These are phyloP conservation scores for Gnomoniopsis sp. DNA, from an alignment of 2,329 filamentous ascomycete species.

Conservation along the genomic window DNA sequence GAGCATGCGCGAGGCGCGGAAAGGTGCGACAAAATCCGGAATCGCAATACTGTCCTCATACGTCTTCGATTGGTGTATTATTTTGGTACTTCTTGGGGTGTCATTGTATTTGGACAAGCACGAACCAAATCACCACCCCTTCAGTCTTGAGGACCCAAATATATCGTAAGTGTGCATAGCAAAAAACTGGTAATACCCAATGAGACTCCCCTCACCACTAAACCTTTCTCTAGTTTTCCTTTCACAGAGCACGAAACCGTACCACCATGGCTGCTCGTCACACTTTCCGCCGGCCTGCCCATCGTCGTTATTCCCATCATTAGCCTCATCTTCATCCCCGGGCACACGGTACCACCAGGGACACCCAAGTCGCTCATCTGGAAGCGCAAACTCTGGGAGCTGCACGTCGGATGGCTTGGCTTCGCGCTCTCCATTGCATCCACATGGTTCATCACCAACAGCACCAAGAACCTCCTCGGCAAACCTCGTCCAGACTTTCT, in stretches of 20 bases:
- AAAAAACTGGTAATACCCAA: background rate
- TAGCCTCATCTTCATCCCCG: slow-evolving; percentile 68
- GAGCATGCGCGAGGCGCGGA: slow-evolving; percentile 10
- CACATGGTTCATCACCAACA: slow-evolving; percentile 78
- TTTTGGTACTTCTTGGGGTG: slow-evolving; percentile 56
- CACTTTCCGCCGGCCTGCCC: slow-evolving; percentile 64
- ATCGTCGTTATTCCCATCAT: slow-evolving; percentile 66
- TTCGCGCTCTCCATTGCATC: slow-evolving; percentile 68
- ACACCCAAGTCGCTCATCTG: slow-evolving; percentile 66
- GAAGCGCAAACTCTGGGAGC: slow-evolving; percentile 85
- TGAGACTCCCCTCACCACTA: background rate
- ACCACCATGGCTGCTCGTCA: slow-evolving; percentile 58
- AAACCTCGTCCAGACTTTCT: slow-evolving; percentile 80
- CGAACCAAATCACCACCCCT: slow-evolving; percentile 65
- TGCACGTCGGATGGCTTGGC: slow-evolving; percentile 81
- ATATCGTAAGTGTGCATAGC: slow-evolving; percentile 58
- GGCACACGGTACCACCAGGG: slow-evolving; percentile 59
- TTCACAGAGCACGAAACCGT: slow-evolving; percentile 69
- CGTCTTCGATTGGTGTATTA: slow-evolving; percentile 69
- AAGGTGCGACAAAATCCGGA: slow-evolving; percentile 22
- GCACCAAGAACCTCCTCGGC: slow-evolving; percentile 75
- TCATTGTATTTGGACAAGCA: slow-evolving; percentile 57
- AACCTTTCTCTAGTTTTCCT: slow-evolving; percentile 56
- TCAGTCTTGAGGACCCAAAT: slow-evolving; percentile 68
- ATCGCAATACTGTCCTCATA: slow-evolving; percentile 59